A percentile compares a stretch with the other conserved stretches of the same genome.
Conservation (phyloP, 2,329 filamentous ascomycete species). For the Penicillium sp. region DNA sequence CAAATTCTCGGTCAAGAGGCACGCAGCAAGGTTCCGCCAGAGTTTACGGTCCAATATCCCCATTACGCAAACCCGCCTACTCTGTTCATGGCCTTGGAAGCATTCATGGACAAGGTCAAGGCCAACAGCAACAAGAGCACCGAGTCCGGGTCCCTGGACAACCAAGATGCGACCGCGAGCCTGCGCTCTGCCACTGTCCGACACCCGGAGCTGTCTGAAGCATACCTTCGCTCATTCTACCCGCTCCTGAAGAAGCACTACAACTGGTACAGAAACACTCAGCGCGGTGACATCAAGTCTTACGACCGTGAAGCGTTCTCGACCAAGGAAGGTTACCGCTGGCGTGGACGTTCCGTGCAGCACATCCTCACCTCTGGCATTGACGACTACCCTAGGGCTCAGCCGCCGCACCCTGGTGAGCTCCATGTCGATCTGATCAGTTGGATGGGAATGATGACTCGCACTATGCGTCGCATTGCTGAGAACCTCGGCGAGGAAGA, state of each 20-base stretch:
- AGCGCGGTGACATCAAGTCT: conserved; percentile 76
- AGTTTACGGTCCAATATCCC: conserved; percentile 93
- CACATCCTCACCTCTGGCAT: conserved; percentile 89
- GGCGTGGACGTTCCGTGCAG: conserved; percentile 77
- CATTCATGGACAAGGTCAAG: conserved; percentile 70
- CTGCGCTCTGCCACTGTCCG: conserved; percentile 58
- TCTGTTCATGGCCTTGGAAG: conserved; percentile 78
- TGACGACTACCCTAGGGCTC: conserved; percentile 88
- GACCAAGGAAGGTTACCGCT: conserved; percentile 84
- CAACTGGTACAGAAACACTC: conserved; percentile 88
- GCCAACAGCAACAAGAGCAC: conserved; percentile 35
- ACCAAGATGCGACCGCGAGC: conserved; percentile 31
- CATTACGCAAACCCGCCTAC: conserved; percentile 97
- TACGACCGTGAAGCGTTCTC: conserved; percentile 87
- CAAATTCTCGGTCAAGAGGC: conserved; percentile 89
- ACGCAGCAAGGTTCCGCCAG: conserved; percentile 81
- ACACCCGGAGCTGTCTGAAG: conserved; percentile 57
- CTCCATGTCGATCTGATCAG: conserved; percentile 88
- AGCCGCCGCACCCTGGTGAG: conserved; percentile 90
- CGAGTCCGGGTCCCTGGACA: conserved; percentile 19
- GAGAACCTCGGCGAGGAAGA: conserved; percentile 64
- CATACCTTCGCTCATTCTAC: conserved; percentile 69
- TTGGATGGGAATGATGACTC: conserved; percentile 95
- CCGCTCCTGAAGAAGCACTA: conserved; percentile 82
- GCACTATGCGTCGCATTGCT: conserved; percentile 72